phyloP scores from a whole-genome alignment of 345 rosid species.

The Brassica carinata region DNA sequence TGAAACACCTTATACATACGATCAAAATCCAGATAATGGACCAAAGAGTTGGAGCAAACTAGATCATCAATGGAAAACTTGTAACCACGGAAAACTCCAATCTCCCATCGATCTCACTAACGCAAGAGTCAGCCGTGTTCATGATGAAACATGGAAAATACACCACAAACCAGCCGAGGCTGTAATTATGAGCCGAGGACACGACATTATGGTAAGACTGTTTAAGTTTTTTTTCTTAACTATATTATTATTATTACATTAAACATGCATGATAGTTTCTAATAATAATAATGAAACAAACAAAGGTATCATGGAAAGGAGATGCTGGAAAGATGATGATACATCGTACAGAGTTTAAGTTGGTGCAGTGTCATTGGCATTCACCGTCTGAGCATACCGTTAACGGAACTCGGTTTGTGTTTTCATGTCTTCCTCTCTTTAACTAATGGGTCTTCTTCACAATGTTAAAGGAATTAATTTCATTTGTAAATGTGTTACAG shows the following conservation, averaged over 20 bases:
- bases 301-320: constrained; percentile 70
- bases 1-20: constrained; percentile 48
- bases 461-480: neutral
- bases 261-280: neutral
- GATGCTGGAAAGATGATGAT: constrained; percentile 61
- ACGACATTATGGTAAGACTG: constrained; percentile 54
- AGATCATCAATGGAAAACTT: constrained; percentile 53
- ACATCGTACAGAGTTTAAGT: constrained; percentile 46
- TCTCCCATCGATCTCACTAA: constrained; percentile 65
- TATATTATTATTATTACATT: neutral
- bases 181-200: constrained; percentile 58
- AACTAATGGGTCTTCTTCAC: neutral
- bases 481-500: constrained; percentile 32
- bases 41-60: constrained; percentile 58
- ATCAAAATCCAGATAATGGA: constrained; percentile 44
- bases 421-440: neutral
- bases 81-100: constrained; percentile 57
- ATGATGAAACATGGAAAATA: constrained; percentile 44
- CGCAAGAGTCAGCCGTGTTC: constrained; percentile 31
- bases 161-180: constrained; percentile 66
- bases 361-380: constrained; percentile 71
- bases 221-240: neutral
- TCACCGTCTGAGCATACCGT: constrained; percentile 68
- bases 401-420: constrained; percentile 55
- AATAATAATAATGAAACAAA: neutral